These are phyloP conservation scores for Sarcodon sp. DNA, from an alignment of 768 basidiomycete genomes.

Conservation along the genomic window DNA sequence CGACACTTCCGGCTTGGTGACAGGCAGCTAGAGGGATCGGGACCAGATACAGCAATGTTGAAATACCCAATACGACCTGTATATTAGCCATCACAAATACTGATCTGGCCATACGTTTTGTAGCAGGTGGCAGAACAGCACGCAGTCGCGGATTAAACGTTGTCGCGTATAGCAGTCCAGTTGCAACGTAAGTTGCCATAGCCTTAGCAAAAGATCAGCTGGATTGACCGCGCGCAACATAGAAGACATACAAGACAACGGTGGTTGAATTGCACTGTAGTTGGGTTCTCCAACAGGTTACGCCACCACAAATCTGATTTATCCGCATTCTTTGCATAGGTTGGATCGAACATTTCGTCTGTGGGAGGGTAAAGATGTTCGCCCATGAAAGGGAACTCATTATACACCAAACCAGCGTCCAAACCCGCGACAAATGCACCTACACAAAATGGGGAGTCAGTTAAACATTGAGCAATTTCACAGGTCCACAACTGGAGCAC, in stretches of 20 bases:
- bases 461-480: neutral
- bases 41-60: constrained; percentile 85
- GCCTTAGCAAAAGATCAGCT: constrained; percentile 35
- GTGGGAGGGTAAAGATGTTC: constrained; percentile 70
- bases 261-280: constrained; percentile 95
- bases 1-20: constrained; percentile 92
- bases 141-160: constrained; percentile 38
- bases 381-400: constrained; percentile 97
- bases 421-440: constrained; percentile 98
- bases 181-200: constrained; percentile 67
- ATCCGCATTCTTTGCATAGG: constrained; percentile 60
- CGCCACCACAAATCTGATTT: constrained; percentile 86
- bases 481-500: constrained; percentile 1
- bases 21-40: constrained; percentile 85
- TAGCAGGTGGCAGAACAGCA: constrained; percentile 43
- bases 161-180: constrained; percentile 47
- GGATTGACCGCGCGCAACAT: neutral
- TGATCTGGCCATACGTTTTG: constrained; percentile 35
- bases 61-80: constrained; percentile 66
- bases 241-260: constrained; percentile 62
- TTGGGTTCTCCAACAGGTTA: constrained; percentile 94
- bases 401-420: constrained; percentile 94
- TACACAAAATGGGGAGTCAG: constrained; percentile 16
- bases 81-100: constrained; percentile 75
- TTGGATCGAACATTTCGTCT: constrained; percentile 67